phyloP scores from a whole-genome alignment of 352 stramenopile genomes.

The Globisporangium recalcitrans region DNA sequence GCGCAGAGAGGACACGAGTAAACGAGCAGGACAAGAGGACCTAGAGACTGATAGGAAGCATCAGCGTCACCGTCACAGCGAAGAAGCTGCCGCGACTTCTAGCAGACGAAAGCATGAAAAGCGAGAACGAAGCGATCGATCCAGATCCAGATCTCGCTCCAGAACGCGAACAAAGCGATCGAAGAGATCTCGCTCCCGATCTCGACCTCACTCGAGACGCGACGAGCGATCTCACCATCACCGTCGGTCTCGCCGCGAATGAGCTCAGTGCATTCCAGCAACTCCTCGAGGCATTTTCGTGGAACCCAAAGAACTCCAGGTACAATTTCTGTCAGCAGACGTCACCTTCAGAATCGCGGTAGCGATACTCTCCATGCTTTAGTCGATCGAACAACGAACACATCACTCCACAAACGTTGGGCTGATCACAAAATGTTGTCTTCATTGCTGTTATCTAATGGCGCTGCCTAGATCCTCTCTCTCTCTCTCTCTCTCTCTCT shows the following conservation, averaged over 20 bases:
- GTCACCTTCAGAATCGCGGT: not conserved
- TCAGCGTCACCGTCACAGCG: not conserved
- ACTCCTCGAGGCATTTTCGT: not conserved
- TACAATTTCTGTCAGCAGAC: not conserved
- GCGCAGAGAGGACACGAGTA: not conserved
- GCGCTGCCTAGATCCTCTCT: not conserved
- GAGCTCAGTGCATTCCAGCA: not conserved
- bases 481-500: not conserved
- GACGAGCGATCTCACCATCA: not conserved
- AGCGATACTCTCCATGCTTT: not conserved
- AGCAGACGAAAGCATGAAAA: not conserved
- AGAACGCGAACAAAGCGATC: not conserved
- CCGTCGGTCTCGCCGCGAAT: not conserved
- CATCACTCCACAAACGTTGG: no score
- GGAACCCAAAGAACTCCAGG: not conserved
- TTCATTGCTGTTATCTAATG: not conserved
- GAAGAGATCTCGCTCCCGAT: conserved; percentile 3
- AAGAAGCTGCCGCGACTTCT: not conserved
- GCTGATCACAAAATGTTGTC: not conserved
- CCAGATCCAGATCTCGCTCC: not conserved
- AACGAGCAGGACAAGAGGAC: not conserved
- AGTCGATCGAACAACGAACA: not conserved
- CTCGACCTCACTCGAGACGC: not conserved
- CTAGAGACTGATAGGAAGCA: not conserved
- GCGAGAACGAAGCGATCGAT: conserved; percentile 2